Base-by-base conservation (phyloP, 2,329 filamentous ascomycete genomes). In the Aspergillus transmontanensis region DNA sequence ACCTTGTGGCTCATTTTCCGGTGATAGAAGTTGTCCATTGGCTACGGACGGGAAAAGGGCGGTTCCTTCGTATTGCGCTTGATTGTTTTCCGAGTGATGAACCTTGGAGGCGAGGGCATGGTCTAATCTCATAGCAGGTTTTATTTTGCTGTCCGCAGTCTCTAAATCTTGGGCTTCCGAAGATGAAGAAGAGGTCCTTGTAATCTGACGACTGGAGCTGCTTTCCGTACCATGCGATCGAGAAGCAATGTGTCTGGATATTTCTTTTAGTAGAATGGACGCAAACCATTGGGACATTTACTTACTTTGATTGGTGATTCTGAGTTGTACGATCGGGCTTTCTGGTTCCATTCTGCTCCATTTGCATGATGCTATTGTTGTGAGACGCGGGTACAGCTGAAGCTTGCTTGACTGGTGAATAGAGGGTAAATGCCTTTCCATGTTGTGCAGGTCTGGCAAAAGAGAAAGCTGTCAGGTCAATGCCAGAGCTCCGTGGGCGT, bases 361-460 rank as follows among this genome's bases (percentile, higher is more conserved):
- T 43, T 32, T 36, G 45, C 9, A 16, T 14, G 12, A 7, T 11
- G 23, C 9, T 41, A 26, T 58, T 55, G 16, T 58, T 53, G n/a
- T 45, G 32, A 23, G 28, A 12, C 7, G 7, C 36, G 7, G 36
- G 30, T 6, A 16, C 43, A 12, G 57, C 58, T 4, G 59, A 30
- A 16, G 55, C 11, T 16, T 63, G 61, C 23, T 63, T 71, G 28
- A 58, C n/a, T 7, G 66, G 32, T 10, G 59, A 50, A 48, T 67
- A 67, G 16, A 74, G 65, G 0, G 71, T 70, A 43, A 75, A 75
- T 0, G 57, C 59, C 36, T 68, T 73, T 26, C 60, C 67, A 48
- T 68, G 64, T 34, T 65, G 68, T 23, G 59, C 66, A 28, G 75
- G 77, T 57, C 72, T 77, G 19, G 72, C 65, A 62, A 79, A 80